phyloP scores from a whole-genome alignment of 2,329 filamentous ascomycete species.

The Mycosphaerella sp. region DNA sequence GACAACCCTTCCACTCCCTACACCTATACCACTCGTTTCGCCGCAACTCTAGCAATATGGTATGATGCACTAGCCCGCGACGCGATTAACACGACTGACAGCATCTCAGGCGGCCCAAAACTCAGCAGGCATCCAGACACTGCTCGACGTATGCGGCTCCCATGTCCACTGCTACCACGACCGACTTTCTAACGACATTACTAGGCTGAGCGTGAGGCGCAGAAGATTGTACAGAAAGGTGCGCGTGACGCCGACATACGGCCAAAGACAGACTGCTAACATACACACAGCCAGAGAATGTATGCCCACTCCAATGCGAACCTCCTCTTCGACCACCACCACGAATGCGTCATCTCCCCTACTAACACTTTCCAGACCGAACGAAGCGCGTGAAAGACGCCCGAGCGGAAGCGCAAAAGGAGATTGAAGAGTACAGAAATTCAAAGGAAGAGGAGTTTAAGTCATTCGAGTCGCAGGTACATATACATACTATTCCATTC shows the following conservation, averaged over 20 bases:
- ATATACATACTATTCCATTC: background rate
- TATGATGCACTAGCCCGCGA: background rate
- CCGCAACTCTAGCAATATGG: conserved; percentile 12
- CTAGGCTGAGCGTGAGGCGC: conserved; percentile 93
- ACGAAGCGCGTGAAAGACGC: conserved; percentile 97
- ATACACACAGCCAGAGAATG: conserved; percentile 83
- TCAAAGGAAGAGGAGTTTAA: conserved; percentile 93
- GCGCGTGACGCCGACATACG: conserved; percentile 24
- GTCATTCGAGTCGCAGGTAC: conserved; percentile 77
- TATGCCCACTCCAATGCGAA: conserved; percentile 40
- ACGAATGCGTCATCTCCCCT: conserved; percentile 8
- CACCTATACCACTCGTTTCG: conserved; percentile 6
- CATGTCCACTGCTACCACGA: conserved; percentile 32
- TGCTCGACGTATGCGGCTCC: conserved; percentile 71
- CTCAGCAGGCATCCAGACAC: conserved; percentile 95
- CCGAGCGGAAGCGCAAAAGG: conserved; percentile 91
- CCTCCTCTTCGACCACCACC: background rate
- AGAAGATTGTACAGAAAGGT: conserved; percentile 99
- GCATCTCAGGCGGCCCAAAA: conserved; percentile 82
- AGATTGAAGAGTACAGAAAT: conserved; percentile 87
- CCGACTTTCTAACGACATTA: conserved; percentile 34
- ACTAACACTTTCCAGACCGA: conserved; percentile 55
- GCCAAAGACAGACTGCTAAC: conserved; percentile 4
- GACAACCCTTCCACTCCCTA: background rate
- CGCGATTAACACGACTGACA: conserved; percentile 9